phyloP scores from a whole-genome alignment of 2,329 filamentous ascomycete genomes.

The Rhynchosporium graminicola region DNA sequence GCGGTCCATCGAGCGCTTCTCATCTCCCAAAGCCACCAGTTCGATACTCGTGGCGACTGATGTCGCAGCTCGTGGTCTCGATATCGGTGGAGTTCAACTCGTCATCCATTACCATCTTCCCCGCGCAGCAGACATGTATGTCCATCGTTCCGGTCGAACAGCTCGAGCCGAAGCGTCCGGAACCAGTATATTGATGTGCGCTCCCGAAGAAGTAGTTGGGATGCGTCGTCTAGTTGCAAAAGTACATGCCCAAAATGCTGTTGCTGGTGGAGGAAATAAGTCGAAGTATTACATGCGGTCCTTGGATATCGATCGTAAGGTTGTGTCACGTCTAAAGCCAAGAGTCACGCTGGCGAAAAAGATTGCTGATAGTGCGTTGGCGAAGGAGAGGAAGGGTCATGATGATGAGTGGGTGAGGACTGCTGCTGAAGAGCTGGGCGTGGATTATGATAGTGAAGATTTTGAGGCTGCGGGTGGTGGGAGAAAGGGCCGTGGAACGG shows the following conservation, averaged over 20 bases:
- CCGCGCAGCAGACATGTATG: slow-evolving; percentile 87
- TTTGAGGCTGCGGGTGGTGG: slow-evolving; percentile 64
- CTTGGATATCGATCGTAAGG: slow-evolving; percentile 78
- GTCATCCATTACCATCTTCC: slow-evolving; percentile 96
- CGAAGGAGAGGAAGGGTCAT: slow-evolving; percentile 82
- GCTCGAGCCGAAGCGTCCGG: slow-evolving; percentile 79
- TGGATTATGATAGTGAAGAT: slow-evolving; percentile 90
- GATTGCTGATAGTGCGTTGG: slow-evolving; percentile 78
- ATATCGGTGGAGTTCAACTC: slow-evolving; percentile 86
- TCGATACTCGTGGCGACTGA: slow-evolving; percentile 88
- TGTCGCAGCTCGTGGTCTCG: slow-evolving; percentile 88
- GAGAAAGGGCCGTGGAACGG: slow-evolving; percentile 68
- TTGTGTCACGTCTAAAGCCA: slow-evolving; percentile 74
- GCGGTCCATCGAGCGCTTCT: slow-evolving; percentile 89
- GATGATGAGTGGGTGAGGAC: slow-evolving; percentile 82
- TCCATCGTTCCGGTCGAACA: slow-evolving; percentile 92
- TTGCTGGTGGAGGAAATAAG: slow-evolving; percentile 45
- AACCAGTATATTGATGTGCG: slow-evolving; percentile 83
- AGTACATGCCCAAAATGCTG: slow-evolving; percentile 67
- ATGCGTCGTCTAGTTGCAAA: slow-evolving; percentile 84
- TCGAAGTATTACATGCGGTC: slow-evolving; percentile 72
- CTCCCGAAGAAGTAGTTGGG: slow-evolving; percentile 85
- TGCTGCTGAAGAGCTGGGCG: slow-evolving; percentile 88
- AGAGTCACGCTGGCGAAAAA: slow-evolving; percentile 81
- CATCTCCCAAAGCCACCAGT: slow-evolving; percentile 54